Base-by-base conservation (phyloP, 108 stramenopile genomes). In the Fistulifera pelliculosa region DNA sequence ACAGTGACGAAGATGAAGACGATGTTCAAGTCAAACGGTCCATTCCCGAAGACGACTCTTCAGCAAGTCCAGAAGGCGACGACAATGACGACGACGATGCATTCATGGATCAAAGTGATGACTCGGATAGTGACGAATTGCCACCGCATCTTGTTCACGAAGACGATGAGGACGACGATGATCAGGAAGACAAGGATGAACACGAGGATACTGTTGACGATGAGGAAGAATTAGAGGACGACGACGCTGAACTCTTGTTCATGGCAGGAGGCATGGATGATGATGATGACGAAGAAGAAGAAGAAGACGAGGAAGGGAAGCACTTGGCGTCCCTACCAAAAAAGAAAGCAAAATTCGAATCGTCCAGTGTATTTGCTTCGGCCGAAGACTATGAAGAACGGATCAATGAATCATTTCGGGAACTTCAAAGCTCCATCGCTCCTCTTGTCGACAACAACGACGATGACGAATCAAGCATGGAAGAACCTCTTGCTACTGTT, bases 301-400 rank as follows among this genome's bases (percentile, higher is more conserved):
- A 57, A 52, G 77, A 66, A 16, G 67, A 70, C 21, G 71, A 68
- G 16, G 63, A 68, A n/a, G 65, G n/a, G n/a, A 62, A 49, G 56
- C 26, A 49, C 7, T 11, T 45, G 11, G 16, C 53, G 1, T n/a
- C 14, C 28, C 40, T 15, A 61, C 21, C 31, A 70, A 27, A 45
- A 27, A 47, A 47, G 48, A 60, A 60, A 60, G 12, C 56, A 69
- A 58, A 58, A 43, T 19, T 22, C 42, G 27, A 40, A 47, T 56
- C 60, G 44, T 45, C 47, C 45, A 18, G 56, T 61, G 16, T 41
- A 26, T 86, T 80, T 67, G 85, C 73, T 2, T 69, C 71, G 70
- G 78, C 79, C 0, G 74, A 77, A n/a, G 81, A 87, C 2, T 87
- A 83, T 38, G 69, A 73, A 54, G 66, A 78, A 48, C 47, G 67